Evolutionary conservation across 441 rosid species (phyloP), one percentile per base, ranked within the genome.

Genomic region (Croton laevigatus): DNA sequence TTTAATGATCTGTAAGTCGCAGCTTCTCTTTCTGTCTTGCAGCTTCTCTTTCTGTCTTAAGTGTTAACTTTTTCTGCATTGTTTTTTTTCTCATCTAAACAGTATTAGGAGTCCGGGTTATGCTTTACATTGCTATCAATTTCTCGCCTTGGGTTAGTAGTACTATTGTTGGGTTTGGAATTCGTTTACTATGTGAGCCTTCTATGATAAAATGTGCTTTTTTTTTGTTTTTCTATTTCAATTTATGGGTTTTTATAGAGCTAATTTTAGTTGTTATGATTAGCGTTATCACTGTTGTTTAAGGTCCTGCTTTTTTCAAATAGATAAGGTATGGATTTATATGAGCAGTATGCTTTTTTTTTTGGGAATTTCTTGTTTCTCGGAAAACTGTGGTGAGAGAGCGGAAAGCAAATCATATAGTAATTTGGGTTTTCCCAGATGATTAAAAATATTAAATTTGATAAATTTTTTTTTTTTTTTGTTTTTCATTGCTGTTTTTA

Each of bases 1-100:
- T 68, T 59, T 27, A 53, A 44, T 79, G 71, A 72, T 65, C 76
- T 71, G 82, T 76, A 71, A 78, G 81, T 71, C 71, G 23, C 38
- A 4, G 14, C 61, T 54, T 66, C 72, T 73, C 60, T 63, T 72
- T 70, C 55, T 53, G 65, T 67, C 70, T 61, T 59, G 71, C 73
- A n/a, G n/a, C n/a, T n/a, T n/a, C n/a, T n/a, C n/a, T n/a, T n/a
- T n/a, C n/a, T n/a, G n/a, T n/a, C n/a, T n/a, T n/a, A n/a, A 46
- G 64, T 75, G 32, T 58, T 66, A 17, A 16, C 36, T 55, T 58
- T 69, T 4, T 38, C n/a, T 60, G 20, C 45, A 6, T 6, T 38
- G 52, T 8, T 17, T 8, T 17, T 38, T 40, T 13, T 20, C 32
- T 16, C 38, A 60, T 22, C 62, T n/a, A 12, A 40, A 62, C 62